These are phyloP conservation scores for Fomitopsis schrenkii DNA, from an alignment of 1,284 basidiomycete genomes.

Conservation along the genomic window DNA sequence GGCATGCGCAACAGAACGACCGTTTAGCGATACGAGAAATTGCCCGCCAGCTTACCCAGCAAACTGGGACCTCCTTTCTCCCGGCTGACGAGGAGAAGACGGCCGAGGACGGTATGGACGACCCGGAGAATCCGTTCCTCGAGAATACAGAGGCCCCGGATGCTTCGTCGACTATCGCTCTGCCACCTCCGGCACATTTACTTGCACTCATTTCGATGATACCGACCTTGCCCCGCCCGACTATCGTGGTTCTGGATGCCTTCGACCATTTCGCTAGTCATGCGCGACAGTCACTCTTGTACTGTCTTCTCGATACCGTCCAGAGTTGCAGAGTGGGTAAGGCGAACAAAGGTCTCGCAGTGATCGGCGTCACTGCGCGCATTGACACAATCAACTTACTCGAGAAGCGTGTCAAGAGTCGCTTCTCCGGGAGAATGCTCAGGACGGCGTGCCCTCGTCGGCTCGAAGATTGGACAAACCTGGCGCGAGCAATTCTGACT, in stretches of 20 bases:
- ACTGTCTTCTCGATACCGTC: slow-evolving; percentile 84
- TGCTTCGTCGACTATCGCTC: slow-evolving; percentile 22
- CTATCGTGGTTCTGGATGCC: slow-evolving; percentile 81
- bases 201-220: slow-evolving; percentile 77
- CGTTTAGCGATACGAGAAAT: slow-evolving; percentile 91
- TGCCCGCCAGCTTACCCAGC: slow-evolving; percentile 72
- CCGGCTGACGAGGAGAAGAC: slow-evolving; percentile 39
- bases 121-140: slow-evolving; percentile 34
- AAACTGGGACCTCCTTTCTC: slow-evolving; percentile 57
- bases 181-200: slow-evolving; percentile 74
- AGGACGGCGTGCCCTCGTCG: slow-evolving; percentile 61
- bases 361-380: slow-evolving; percentile 80
- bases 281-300: slow-evolving; percentile 83
- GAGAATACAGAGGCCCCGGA: slow-evolving; percentile 23
- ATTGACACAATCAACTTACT: slow-evolving; percentile 86
- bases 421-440: slow-evolving; percentile 89
- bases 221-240: slow-evolving; percentile 73
- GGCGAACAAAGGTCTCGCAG: slow-evolving; percentile 66
- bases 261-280: slow-evolving; percentile 91
- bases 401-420: slow-evolving; percentile 93
- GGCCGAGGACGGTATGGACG: slow-evolving; percentile 30
- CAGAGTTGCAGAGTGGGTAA: slow-evolving; percentile 60
- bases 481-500: slow-evolving; percentile 42
- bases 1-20: slow-evolving; percentile 81
- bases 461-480: slow-evolving; percentile 47